Evolutionary conservation across 805 yeast genomes (phyloP), one percentile per base, ranked within the genome.

Genomic region (Myxozyma mucilagina): DNA sequence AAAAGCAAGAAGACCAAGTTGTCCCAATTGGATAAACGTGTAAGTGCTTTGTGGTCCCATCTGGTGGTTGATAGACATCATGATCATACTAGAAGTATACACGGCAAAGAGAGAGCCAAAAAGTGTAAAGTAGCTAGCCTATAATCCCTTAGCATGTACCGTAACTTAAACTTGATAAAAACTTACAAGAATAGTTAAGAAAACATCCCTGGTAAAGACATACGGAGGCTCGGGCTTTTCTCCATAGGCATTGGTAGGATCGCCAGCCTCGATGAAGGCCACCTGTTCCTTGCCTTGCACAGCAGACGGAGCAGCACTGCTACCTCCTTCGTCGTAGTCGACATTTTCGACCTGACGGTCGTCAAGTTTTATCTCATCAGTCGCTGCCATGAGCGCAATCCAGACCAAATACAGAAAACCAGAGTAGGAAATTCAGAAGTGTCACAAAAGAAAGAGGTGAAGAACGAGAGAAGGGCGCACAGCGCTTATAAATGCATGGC

Each of bases 1-100:
- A n/a, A 50, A 50, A 8, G 53, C 53, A 11, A 50, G 35, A 32
- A 50, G 53, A 34, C 53, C 53, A 6, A 50, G 36, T 36, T 50
- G 53, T 4, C 53, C 53, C n/a, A 50, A 45, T 20, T 38, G 53
- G 45, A 50, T 50, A 45, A 50, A 50, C 16, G 53, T 50, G 45
- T 38, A 50, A 35, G 53, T 50, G 53, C 53, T 50, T 44, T 50
- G 53, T 5, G 53, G 53, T 14, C 32, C 29, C 20, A 50, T 10
- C 36, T 18, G 36, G 20, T 38, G 24, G 35, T 50, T 50, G 35
- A 50, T 50, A 20, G 38, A 44, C 20, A 29, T 16, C 10, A 50
- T 44, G 18, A 39, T 5, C 20, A 5, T 38, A 20, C 53, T 38
- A 18, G 53, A 50, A 13, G 45, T 34, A 32, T 50, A 18, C 36